Percentiles rank a stretch among this genome's conserved stretches.
Conservation (phyloP, 2,329 filamentous ascomycete genomes). For the Ilyonectria mors-panacis region DNA sequence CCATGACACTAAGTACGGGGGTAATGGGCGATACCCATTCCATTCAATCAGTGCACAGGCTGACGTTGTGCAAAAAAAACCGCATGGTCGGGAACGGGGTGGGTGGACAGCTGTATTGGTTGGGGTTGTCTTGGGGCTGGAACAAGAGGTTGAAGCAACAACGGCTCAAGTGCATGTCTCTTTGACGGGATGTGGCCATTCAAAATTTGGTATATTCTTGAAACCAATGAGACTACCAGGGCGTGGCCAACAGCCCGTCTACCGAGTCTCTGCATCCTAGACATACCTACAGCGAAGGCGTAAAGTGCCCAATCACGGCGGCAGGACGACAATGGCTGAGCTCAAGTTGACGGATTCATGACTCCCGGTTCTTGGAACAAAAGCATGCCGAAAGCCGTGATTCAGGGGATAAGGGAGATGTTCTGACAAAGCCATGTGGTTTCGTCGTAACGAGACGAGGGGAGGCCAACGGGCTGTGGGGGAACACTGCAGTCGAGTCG, state of each 20-base stretch:
- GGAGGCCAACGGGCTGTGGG: slow-evolving; percentile 4
- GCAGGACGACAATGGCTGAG: not conserved
- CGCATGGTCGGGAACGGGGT: slow-evolving; percentile 6
- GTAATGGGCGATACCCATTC: not conserved
- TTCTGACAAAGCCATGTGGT: not conserved
- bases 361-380: not conserved
- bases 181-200: not conserved
- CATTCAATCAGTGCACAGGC: not conserved
- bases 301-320: not conserved
- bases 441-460: not conserved
- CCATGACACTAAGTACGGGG: not conserved
- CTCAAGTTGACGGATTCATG: not conserved
- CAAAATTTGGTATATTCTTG: not conserved
- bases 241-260: not conserved
- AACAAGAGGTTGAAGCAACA: not conserved
- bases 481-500: slow-evolving; percentile 34
- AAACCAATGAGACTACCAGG: not conserved
- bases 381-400: not conserved
- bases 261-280: not conserved
- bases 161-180: not conserved
- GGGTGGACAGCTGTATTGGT: not conserved
- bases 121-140: not conserved
- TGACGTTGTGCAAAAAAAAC: slow-evolving; percentile 28
- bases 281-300: not conserved
- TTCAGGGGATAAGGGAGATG: not conserved